phyloP scores from a whole-genome alignment of 2,329 filamentous ascomycete genomes.

The Neofusicoccum ribis region DNA sequence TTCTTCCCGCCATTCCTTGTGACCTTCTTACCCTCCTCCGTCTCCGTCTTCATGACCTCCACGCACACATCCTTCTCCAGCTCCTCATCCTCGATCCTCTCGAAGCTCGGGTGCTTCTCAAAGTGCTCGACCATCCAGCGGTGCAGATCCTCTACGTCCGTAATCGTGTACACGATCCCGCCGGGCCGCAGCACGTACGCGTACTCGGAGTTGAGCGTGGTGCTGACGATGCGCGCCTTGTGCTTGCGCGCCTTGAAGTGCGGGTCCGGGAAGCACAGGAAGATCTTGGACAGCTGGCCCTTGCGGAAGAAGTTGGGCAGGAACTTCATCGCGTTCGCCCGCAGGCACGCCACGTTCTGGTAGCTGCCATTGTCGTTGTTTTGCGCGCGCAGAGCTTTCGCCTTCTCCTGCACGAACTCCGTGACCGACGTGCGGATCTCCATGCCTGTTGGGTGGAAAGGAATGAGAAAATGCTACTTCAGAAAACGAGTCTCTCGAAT shows the following conservation, averaged over 20 bases:
- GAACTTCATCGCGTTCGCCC: slow-evolving; percentile 98
- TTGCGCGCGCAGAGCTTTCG: slow-evolving; percentile 75
- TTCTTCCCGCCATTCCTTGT: slow-evolving; percentile 86
- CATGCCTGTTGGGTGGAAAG: slow-evolving; percentile 59
- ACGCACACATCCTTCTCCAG: slow-evolving; percentile 71
- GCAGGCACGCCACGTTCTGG: slow-evolving; percentile 84
- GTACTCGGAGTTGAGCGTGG: slow-evolving; percentile 88
- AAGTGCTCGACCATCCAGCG: slow-evolving; percentile 92
- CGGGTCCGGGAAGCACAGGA: slow-evolving; percentile 97
- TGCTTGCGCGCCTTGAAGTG: slow-evolving; percentile 98
- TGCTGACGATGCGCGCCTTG: slow-evolving; percentile 91
- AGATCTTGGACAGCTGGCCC: slow-evolving; percentile 82
- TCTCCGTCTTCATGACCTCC: slow-evolving; percentile 74
- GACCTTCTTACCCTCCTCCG: slow-evolving; percentile 97
- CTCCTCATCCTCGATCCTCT: slow-evolving; percentile 68
- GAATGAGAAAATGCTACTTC: neutral
- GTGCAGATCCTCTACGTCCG: slow-evolving; percentile 92
- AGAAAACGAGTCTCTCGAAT: neutral
- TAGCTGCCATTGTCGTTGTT: slow-evolving; percentile 57
- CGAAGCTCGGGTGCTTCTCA: slow-evolving; percentile 74
- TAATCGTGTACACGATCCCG: slow-evolving; percentile 92
- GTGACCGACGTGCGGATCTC: slow-evolving; percentile 91
- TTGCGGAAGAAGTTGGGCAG: slow-evolving; percentile 94
- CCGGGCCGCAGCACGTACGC: slow-evolving; percentile 82
- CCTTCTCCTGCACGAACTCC: slow-evolving; percentile 85